Base-by-base conservation (phyloP, 2,329 filamentous ascomycete genomes). In the Endoconidiophora polonica region DNA sequence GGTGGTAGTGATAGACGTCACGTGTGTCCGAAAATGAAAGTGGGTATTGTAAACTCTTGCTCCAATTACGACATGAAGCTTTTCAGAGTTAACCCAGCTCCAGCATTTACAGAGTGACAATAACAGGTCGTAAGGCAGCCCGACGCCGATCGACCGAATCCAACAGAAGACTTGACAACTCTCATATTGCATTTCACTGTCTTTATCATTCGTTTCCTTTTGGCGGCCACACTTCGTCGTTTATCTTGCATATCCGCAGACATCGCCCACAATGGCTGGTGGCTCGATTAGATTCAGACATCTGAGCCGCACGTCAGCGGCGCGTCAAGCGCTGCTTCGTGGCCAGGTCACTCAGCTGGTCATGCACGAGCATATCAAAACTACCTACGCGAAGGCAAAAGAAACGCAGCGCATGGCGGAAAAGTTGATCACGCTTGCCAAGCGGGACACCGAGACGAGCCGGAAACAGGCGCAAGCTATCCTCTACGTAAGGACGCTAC, bases 291-390 rank as follows among this genome's bases (percentile, higher is more conserved):
- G 87, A 70, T 94, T 90, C 69, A 82, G 91, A 58, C 85, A 93
- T 66, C 72, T 98, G 55, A 81, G 80, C 67, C 87, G 91, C 58
- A 74, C 78, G 57, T 94, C 87, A 47, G 72, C 90, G 50, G 91
- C 95, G 64, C 79, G 91, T 63, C 79, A 90, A 69, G 90, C 91
- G 48, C 78, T 98, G 58, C 80, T 98, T 57, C 86, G 91, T 61
- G 95, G 96, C 68, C 74, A 98, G 54, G 88, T 96, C 63, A 94
- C 90, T 57, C 91, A 90, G 49, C 83, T 98, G 57, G 83, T 98
- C 68, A 76, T 85, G 66, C 79, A 94, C 66, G 91, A 98, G 70
- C 80, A 86, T 55, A 94, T 98, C 68, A 80, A 82, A 56, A 98
- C 91, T 46, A 94, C 91, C 68, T 95, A 84, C 74, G 81, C 83